These are phyloP conservation scores for Sporothrix humicola DNA, from an alignment of 2,329 filamentous ascomycete species.

Conservation along the genomic window DNA sequence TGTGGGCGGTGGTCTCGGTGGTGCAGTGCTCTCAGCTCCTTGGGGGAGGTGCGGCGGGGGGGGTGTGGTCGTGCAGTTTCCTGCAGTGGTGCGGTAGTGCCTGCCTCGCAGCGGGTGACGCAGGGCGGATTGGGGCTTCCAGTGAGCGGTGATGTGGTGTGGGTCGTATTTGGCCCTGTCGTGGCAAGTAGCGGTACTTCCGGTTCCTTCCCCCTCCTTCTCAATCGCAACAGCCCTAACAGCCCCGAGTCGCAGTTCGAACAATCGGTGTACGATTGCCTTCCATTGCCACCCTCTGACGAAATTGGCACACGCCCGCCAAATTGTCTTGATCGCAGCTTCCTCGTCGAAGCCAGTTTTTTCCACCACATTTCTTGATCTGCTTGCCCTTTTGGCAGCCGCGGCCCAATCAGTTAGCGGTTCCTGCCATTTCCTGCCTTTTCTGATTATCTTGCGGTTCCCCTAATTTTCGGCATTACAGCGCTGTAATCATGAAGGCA, in stretches of 20 bases:
- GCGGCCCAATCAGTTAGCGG: neutral
- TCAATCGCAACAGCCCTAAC: constrained; percentile 12
- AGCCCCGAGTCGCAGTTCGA: neutral
- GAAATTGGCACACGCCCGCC: constrained; percentile 4
- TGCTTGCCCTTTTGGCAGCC: neutral
- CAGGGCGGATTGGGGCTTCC: constrained; percentile 29
- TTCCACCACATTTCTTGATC: neutral
- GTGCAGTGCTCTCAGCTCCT: constrained; percentile 7
- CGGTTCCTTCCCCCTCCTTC: neutral
- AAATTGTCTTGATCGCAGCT: neutral
- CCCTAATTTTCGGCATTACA: constrained; percentile 17
- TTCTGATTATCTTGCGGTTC: neutral
- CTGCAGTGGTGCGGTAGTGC: constrained; percentile 17
- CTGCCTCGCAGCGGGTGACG: constrained; percentile 29
- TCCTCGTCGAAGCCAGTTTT: neutral
- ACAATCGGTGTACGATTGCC: constrained; percentile 12
- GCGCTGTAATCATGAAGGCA: constrained; percentile 16
- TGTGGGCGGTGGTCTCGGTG: neutral
- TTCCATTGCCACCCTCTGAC: neutral
- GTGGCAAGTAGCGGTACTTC: constrained; percentile 32
- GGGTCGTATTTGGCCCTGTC: constrained; percentile 19
- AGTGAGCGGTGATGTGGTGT: constrained; percentile 15
- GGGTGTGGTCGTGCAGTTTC: neutral
- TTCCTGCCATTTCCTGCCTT: neutral
- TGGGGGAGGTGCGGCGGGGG: constrained; percentile 23